Evolutionary conservation across 202 grass and related monocot species (phyloP).

Genomic region (Digitaria exilis): DNA sequence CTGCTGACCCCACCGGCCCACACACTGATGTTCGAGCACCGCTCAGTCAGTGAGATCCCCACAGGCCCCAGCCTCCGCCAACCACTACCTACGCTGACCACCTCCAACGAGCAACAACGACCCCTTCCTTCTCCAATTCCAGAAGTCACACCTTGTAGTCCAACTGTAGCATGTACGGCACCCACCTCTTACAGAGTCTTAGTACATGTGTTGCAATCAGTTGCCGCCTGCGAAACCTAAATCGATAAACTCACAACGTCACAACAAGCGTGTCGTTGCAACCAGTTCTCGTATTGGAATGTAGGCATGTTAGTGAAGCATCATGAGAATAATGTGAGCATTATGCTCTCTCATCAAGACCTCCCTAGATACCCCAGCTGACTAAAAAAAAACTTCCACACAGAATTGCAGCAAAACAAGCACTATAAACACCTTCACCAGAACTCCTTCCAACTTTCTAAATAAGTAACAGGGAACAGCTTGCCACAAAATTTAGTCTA

Average conservation of each 20-base stretch:
- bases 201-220: not conserved
- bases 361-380: not conserved
- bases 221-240: not conserved
- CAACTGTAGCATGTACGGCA: not conserved
- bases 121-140: not conserved
- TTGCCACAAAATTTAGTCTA: not conserved
- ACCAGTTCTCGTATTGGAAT: not conserved
- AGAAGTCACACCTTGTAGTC: not conserved
- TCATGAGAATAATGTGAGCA: constrained; percentile 8
- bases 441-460: not conserved
- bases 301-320: not conserved
- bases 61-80: not conserved
- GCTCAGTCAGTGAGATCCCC: no score
- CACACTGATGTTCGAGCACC: not conserved
- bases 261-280: not conserved
- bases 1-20: not conserved
- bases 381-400: not conserved
- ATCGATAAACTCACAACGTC: not conserved
- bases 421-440: not conserved
- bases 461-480: not conserved
- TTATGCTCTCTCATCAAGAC: not conserved
- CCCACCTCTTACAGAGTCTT: not conserved
- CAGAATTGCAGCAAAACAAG: not conserved
- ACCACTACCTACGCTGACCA: not conserved
- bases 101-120: no score